A percentile compares a stretch with the other conserved stretches of the same genome.
Evolutionary conservation across 768 basidiomycete species (phyloP).

Genomic region (Dentipellis fragilis): DNA sequence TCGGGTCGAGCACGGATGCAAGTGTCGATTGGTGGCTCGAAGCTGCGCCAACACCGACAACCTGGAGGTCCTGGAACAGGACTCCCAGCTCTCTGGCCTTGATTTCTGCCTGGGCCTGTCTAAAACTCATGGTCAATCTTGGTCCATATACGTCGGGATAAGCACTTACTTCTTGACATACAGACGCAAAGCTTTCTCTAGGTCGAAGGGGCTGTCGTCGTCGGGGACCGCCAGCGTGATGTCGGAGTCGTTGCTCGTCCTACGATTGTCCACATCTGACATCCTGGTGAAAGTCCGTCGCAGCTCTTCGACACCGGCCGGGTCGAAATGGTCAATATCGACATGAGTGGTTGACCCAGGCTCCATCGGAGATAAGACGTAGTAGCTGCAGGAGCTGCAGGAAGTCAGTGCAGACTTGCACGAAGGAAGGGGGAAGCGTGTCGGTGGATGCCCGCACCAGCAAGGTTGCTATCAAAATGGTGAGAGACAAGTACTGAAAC

Average conservation of each 20-base stretch:
- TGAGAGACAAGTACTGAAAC: too few relatives aligned
- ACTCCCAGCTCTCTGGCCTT: constrained; percentile 50
- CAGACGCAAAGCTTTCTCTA: constrained; percentile 19
- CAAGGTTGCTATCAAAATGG: too few relatives aligned
- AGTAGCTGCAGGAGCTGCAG: too few relatives aligned
- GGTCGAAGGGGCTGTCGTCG: constrained; percentile 16
- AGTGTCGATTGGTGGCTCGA: constrained; percentile 50
- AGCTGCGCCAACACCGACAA: constrained; percentile 47
- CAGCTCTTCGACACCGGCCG: constrained; percentile 34
- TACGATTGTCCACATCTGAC: background rate
- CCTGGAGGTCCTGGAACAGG: constrained; percentile 45
- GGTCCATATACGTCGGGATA: background rate
- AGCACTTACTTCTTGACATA: constrained; percentile 17
- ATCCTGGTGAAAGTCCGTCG: constrained; percentile 25
- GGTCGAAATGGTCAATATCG: constrained; percentile 44
- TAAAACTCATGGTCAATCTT: constrained; percentile 14
- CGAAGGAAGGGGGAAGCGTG: too few relatives aligned
- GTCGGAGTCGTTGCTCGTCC: background rate
- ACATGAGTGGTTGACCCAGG: constrained; percentile 14
- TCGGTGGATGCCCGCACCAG: too few relatives aligned
- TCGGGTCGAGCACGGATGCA: constrained; percentile 51
- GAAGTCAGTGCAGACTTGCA: too few relatives aligned
- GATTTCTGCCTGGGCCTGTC: constrained; percentile 39
- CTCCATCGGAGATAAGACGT: too few relatives aligned
- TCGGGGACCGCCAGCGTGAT: background rate